Evolutionary conservation across 176 grass and related monocot species (phyloP).

Genomic region (Cocos nucifera): DNA sequence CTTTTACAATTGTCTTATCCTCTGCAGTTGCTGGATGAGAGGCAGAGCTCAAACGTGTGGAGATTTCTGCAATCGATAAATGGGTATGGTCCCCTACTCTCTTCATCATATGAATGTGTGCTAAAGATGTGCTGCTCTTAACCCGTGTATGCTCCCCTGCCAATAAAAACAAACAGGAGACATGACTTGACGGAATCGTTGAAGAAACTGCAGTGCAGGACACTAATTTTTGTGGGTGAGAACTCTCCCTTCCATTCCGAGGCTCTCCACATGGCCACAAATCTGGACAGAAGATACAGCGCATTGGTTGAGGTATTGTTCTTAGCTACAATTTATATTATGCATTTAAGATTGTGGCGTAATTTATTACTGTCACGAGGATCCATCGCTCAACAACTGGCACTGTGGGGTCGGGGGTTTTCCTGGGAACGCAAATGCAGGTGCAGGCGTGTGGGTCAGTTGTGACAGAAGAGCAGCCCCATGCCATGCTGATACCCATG

Average conservation of each 20-base stretch:
- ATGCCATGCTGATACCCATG: conserved; percentile 87
- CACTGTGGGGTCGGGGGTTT: too few relatives aligned
- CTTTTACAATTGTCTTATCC: conserved; percentile 2
- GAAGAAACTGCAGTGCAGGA: conserved; percentile 76
- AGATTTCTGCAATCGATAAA: conserved; percentile 86
- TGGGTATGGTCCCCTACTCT: conserved; percentile 24
- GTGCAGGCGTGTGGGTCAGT: conserved; percentile 87
- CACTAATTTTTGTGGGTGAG: conserved; percentile 81
- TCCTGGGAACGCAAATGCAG: conserved; percentile 19
- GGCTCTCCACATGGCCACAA: conserved; percentile 80
- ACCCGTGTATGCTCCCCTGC: too few relatives aligned
- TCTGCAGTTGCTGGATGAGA: conserved; percentile 77
- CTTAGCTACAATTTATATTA: too few relatives aligned
- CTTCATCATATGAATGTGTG: neutral
- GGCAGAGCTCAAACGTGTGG: conserved; percentile 81
- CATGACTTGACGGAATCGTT: conserved; percentile 76
- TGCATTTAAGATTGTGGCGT: too few relatives aligned
- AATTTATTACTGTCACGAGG: too few relatives aligned
- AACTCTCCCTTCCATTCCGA: conserved; percentile 75
- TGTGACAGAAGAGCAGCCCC: conserved; percentile 86
- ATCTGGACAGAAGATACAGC: conserved; percentile 80
- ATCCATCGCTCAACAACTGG: too few relatives aligned
- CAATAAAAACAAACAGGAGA: conserved; percentile 38
- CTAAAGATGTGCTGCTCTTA: too few relatives aligned
- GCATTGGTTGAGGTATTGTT: conserved; percentile 82